Conservation (phyloP, 2,329 filamentous ascomycete genomes). For the Fusarium neocosmosporiellum region DNA sequence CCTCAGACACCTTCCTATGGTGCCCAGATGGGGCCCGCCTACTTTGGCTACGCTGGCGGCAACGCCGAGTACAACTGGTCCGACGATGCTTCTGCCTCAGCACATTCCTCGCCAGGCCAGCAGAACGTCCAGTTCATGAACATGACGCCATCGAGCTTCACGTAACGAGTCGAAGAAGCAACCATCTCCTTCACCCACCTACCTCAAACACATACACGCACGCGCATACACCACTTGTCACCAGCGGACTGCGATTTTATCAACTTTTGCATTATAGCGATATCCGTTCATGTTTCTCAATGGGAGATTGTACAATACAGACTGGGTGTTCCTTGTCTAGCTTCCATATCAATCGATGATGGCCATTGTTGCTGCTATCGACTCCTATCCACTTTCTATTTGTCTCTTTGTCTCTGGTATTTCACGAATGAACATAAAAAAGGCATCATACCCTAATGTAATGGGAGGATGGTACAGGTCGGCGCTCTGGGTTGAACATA, state of each 20-base stretch:
- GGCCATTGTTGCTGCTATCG: conserved; percentile 20
- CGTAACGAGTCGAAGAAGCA: conserved; percentile 35
- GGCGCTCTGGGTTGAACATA: conserved; percentile 38
- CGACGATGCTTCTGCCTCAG: conserved; percentile 54
- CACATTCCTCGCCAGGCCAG: conserved; percentile 49
- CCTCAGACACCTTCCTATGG: conserved; percentile 61
- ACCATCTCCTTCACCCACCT: not conserved
- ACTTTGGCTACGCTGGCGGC: conserved; percentile 51
- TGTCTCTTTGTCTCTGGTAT: conserved; percentile 15
- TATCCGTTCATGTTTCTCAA: conserved; percentile 4
- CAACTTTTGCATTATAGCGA: conserved; percentile 32
- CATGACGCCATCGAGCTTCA: conserved; percentile 48
- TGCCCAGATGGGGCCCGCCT: conserved; percentile 55
- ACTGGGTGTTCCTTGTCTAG: conserved; percentile 8
- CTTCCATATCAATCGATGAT: conserved; percentile 8
- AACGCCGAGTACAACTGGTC: conserved; percentile 66
- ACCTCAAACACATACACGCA: not conserved
- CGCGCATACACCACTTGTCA: not conserved
- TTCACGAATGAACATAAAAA: conserved; percentile 39
- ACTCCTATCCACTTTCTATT: conserved; percentile 21
- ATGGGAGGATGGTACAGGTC: conserved; percentile 38
- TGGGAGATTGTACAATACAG: conserved; percentile 39
- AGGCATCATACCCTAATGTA: conserved; percentile 45
- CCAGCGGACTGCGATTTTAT: conserved; percentile 8
- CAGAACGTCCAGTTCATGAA: conserved; percentile 51